These are phyloP conservation scores for Dendrobium officinale DNA, from an alignment of 106 monocot genomes.

Conservation along the genomic window DNA sequence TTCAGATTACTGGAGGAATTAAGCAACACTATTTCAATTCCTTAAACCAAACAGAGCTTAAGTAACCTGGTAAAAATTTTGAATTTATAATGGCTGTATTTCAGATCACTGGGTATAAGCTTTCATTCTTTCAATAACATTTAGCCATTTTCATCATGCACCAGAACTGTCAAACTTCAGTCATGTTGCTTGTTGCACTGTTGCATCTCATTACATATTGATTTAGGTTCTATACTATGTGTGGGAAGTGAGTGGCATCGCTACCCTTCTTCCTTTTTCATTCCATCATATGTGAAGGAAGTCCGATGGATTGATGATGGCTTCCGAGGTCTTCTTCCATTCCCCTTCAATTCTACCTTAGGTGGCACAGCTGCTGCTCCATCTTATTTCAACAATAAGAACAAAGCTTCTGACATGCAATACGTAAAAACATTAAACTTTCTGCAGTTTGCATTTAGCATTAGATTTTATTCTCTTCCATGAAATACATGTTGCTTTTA, in stretches of 20 bases:
- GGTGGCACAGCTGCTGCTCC: constrained; percentile 88
- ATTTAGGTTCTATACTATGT: constrained; percentile 71
- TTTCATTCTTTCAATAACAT: background rate
- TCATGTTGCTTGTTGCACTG: background rate
- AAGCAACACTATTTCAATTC: too few relatives aligned
- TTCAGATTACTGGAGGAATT: too few relatives aligned
- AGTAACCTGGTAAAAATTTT: too few relatives aligned
- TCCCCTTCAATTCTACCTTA: constrained; percentile 86
- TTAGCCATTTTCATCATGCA: background rate
- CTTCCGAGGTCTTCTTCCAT: constrained; percentile 86
- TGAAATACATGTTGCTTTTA: background rate
- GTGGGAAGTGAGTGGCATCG: constrained; percentile 99
- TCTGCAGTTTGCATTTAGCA: background rate
- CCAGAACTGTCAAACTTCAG: background rate
- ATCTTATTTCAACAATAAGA: constrained; percentile 88
- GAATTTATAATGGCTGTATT: background rate
- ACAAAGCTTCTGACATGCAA: constrained; percentile 79
- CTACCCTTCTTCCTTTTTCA: constrained; percentile 89
- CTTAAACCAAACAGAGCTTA: too few relatives aligned
- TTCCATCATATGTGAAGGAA: constrained; percentile 68
- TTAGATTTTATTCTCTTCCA: background rate
- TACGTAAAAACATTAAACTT: constrained; percentile 41
- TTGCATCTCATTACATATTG: background rate
- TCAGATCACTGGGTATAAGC: background rate
- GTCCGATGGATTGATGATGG: constrained; percentile 96